Base-by-base conservation (phyloP, 2,329 filamentous ascomycete species). In the Hypoxylon sp. region DNA sequence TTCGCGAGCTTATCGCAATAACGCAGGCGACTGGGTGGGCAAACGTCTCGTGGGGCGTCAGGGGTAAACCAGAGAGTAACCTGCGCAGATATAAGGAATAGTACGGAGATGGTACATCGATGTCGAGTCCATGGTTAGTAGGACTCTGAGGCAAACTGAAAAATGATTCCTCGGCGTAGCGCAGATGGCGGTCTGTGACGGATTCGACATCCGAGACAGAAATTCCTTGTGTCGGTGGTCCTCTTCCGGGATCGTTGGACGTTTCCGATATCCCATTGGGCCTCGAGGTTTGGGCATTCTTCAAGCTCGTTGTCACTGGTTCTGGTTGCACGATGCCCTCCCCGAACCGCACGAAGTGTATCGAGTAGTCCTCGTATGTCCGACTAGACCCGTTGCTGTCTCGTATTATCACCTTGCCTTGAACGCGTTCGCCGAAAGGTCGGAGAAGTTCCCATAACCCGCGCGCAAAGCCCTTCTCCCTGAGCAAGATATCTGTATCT, bases 21-120 rank as follows among this genome's bases (percentile, higher is more conserved):
- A 99, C 87, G 69, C 92, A 94, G 4, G 94, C 93, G 18, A 98
- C 94, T 0, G 96, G 95, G 72, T 99, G 95, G 4, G 90, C 86
- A 74, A 98, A 97, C 0, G 95, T 95, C 76, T 99, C 95, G 68
- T 97, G 92, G 0, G 92, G 87, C 3, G 88, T 85, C 40, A 96
- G 78, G 1, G 91, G 86, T 35, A 94, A 79, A 11, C 89, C 88
- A 0, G 92, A 97, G 7, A 99, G 78, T 33, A 99, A 74, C 47
- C 93, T 87, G 24, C 92, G 86, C 42, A 99, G 76, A 72, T 96
- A 98, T 6, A 97, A 77, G 29, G 88, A 86, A 74, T 96, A 96
- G 72, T 96, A 92, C 0, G 91, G 89, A 9, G 90, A 93, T 0
- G 88, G 83, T 10, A 79, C 74, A 26, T 83, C 79, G 9, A 75